Conservation (phyloP, 306 rosid species). For the Trifolium subterraneum region DNA sequence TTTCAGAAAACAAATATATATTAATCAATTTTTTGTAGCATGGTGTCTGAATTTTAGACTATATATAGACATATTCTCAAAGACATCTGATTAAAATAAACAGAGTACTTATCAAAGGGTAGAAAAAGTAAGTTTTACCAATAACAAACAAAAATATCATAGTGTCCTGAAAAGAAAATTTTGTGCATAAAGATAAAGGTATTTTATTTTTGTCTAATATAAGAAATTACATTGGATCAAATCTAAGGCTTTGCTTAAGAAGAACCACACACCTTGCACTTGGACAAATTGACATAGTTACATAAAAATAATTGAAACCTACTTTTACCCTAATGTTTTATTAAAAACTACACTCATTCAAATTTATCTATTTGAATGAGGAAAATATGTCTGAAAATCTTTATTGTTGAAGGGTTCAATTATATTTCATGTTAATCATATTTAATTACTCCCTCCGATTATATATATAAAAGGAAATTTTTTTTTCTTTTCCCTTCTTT, state of each 20-base stretch:
- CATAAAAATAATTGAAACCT: neutral
- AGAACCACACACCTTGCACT: neutral
- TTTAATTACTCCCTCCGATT: no score
- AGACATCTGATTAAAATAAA: slow-evolving; percentile 21
- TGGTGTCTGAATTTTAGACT: slow-evolving; percentile 24
- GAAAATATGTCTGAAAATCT: no score
- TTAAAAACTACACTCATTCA: no score
- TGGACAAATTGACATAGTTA: neutral
- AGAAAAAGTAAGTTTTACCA: neutral
- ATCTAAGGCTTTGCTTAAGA: neutral
- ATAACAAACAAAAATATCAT: neutral
- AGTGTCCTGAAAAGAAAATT: neutral
- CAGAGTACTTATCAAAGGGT: neutral
- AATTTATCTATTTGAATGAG: no score
- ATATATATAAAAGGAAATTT: no score
- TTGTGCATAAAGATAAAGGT: neutral
- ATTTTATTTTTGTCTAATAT: neutral
- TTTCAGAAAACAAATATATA: neutral
- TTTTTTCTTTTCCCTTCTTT: no score
- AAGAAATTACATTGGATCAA: neutral
- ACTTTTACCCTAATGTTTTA: no score
- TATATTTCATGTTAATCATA: no score
- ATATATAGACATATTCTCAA: slow-evolving; percentile 29
- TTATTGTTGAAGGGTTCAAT: neutral
- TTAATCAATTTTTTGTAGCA: neutral